Percentiles rank a stretch among this genome's conserved stretches.
Conservation (phyloP, 805 yeast genomes). For the Nakazawaea pomicola region DNA sequence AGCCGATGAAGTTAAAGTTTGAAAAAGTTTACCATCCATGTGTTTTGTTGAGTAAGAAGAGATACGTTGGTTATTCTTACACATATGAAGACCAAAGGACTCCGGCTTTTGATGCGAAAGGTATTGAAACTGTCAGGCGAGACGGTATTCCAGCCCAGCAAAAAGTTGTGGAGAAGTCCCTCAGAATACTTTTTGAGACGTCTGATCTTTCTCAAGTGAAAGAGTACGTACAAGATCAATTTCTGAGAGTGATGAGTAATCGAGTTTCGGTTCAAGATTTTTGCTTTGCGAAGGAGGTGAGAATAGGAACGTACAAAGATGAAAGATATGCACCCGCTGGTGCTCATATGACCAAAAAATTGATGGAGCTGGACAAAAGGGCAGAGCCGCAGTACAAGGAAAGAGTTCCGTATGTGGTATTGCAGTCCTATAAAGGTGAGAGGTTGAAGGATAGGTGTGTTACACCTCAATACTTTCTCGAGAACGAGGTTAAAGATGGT, state of each 20-base stretch:
- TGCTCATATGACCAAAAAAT: conserved; percentile 69
- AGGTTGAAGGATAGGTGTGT: conserved; percentile 73
- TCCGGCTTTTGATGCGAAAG: conserved; percentile 90
- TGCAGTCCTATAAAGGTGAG: conserved; percentile 48
- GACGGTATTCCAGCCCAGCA: conserved; percentile 95
- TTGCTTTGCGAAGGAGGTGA: conserved; percentile 87
- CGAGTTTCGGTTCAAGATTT: conserved; percentile 73
- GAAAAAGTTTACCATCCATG: conserved; percentile 93
- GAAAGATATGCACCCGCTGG: conserved; percentile 83
- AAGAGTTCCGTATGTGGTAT: conserved; percentile 82
- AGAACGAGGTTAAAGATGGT: conserved; percentile 23
- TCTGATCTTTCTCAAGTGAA: conserved; percentile 69
- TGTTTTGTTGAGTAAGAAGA: conserved; percentile 74
- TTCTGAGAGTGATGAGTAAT: conserved; percentile 58
- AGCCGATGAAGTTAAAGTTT: conserved; percentile 78
- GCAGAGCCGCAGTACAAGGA: conserved; percentile 85
- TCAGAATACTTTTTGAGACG: conserved; percentile 68
- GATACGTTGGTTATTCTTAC: conserved; percentile 86
- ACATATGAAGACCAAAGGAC: conserved; percentile 48
- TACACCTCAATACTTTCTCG: conserved; percentile 70
- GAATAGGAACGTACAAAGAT: conserved; percentile 76
- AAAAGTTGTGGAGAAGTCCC: conserved; percentile 66
- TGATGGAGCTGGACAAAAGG: conserved; percentile 58
- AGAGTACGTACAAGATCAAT: conserved; percentile 57
- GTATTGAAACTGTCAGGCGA: conserved; percentile 89